Evolutionary conservation across 768 basidiomycete genomes (phyloP), one percentile per base, ranked within the genome.

Genomic region (Mycena indigotica): DNA sequence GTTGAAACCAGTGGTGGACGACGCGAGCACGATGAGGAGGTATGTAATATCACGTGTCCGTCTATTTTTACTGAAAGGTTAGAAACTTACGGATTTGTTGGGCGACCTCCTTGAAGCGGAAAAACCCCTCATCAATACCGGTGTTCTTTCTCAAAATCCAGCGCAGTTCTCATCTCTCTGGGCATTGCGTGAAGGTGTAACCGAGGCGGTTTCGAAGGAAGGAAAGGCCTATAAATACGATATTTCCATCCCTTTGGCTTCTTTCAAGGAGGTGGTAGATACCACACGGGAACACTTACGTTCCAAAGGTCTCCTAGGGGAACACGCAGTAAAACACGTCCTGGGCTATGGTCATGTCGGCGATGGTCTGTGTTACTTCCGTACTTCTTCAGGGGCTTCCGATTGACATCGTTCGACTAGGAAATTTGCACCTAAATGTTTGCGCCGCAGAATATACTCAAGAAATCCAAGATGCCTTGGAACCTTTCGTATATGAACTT

Each of bases 201-300:
- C 97, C 2, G 97, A 99, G 71, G 91, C 94, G 4, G 83, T 91
- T 3, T 90, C 91, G 35, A 98, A 98, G 69, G 87, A 93, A 70
- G 97, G 97, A 40, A 94, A 93, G 65, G 86, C 88, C 5, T 98
- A 98, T 79, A 99, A 99, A 75, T 99, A 98, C 69, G 95, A 97
- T 66, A 84, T 99, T 44, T 94, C 92, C 12, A 84, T 98, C 15
- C 95, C 95, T 5, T 78, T 95, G 3, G 81, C 84, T 19, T 82
- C 85, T 60, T 98, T 98, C 82, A 88, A 98, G 74, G 80, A 82
- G 6, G 86, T 96, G 15, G 91, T 98, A 28, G 91, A 97, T 68
- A 73, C 80, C 28, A 88, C 94, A 29, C 78, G 89, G 56, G 85
- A 88, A 58, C 86, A 84, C 54, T 75, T 98, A 32, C 72, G 78